phyloP scores from a whole-genome alignment of 495 filamentous ascomycete genomes.

The Talaromyces trachyspermus region DNA sequence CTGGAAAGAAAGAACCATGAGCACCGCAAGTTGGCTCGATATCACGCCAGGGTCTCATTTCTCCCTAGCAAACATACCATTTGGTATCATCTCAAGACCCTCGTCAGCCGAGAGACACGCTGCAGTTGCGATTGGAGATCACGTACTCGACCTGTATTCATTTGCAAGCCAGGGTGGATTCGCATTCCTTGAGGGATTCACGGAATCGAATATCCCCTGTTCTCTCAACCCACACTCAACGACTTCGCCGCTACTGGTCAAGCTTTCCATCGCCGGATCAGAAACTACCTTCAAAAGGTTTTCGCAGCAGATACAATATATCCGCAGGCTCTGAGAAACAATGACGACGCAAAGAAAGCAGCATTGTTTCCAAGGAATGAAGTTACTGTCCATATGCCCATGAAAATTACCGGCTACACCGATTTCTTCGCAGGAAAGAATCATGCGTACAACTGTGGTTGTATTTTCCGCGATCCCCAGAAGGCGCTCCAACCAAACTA shows the following conservation, averaged over 20 bases:
- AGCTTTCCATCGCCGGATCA: conserved; percentile 62
- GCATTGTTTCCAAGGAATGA: conserved; percentile 47
- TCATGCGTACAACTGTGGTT: conserved; percentile 74
- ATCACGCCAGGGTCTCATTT: conserved; percentile 63
- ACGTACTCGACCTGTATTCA: conserved; percentile 66
- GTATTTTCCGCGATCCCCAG: conserved; percentile 71
- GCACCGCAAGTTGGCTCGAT: conserved; percentile 53
- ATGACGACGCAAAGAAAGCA: conserved; percentile 41
- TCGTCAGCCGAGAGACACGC: conserved; percentile 46
- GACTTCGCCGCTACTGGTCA: conserved; percentile 73
- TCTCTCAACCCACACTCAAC: conserved; percentile 67
- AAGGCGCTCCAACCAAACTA: conserved; percentile 88
- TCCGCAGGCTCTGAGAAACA: conserved; percentile 50
- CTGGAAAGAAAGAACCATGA: neutral
- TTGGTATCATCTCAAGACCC: conserved; percentile 72
- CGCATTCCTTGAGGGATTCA: conserved; percentile 46
- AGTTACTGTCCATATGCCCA: conserved; percentile 71
- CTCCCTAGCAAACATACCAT: conserved; percentile 84
- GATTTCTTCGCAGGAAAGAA: conserved; percentile 94
- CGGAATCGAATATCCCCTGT: conserved; percentile 50
- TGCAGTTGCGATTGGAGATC: conserved; percentile 69
- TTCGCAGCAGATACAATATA: conserved; percentile 54
- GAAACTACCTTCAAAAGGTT: conserved; percentile 65
- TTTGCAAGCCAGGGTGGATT: conserved; percentile 57
- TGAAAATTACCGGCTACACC: conserved; percentile 87